Evolutionary conservation across 2,329 filamentous ascomycete species (phyloP).

Genomic region (Rhytidhysteron rufulum): DNA sequence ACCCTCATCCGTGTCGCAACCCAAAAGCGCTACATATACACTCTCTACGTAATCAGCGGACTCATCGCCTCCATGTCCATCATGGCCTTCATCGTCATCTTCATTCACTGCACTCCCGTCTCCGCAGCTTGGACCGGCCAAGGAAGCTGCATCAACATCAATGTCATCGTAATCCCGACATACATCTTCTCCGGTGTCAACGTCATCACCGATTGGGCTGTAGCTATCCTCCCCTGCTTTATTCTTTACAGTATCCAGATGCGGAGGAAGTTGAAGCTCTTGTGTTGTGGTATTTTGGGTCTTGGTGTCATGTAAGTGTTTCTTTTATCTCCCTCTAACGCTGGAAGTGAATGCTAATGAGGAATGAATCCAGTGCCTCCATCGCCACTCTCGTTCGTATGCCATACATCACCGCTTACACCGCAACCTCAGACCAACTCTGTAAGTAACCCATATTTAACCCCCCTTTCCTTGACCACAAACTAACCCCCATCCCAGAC

Average conservation of each 20-base stretch:
- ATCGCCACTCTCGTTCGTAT: slow-evolving; percentile 3
- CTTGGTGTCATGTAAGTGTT: slow-evolving; percentile 34
- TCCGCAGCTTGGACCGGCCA: slow-evolving; percentile 1
- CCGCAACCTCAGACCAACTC: not conserved
- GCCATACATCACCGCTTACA: not conserved
- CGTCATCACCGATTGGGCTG: slow-evolving; percentile 1
- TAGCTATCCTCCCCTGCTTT: not conserved
- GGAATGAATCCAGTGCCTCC: not conserved
- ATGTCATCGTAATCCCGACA: not conserved
- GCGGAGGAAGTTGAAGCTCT: slow-evolving; percentile 34
- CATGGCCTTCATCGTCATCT: slow-evolving; percentile 4
- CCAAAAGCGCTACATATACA: slow-evolving; percentile 28
- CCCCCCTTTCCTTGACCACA: no score
- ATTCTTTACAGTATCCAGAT: slow-evolving; percentile 26
- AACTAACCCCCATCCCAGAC: no score
- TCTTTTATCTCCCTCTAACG: not conserved
- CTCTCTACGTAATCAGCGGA: slow-evolving; percentile 26
- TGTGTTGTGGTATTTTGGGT: slow-evolving; percentile 32
- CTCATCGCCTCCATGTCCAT: slow-evolving; percentile 1
- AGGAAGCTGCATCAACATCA: not conserved
- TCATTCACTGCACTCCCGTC: slow-evolving; percentile 2
- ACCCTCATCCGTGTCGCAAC: slow-evolving; percentile 41
- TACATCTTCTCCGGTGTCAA: slow-evolving; percentile 1
- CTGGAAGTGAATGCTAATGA: slow-evolving; percentile 3
- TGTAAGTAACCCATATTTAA: no score